phyloP scores from a whole-genome alignment of 768 basidiomycete species.

The Lyophyllum semitale region DNA sequence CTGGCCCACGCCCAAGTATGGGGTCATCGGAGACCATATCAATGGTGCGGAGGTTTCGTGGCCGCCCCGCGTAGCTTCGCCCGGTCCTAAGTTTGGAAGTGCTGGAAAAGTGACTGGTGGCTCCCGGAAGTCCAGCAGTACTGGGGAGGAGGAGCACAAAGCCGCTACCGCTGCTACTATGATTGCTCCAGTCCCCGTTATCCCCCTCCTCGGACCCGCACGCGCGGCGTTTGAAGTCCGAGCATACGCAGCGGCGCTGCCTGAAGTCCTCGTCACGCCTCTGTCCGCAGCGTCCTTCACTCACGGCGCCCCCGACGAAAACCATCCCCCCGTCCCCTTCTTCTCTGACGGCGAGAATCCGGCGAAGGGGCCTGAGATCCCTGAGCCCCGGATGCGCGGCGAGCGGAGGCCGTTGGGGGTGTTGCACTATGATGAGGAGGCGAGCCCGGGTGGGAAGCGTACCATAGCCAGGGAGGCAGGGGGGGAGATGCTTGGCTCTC shows the following conservation, averaged over 20 bases:
- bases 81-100: neutral
- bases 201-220: neutral
- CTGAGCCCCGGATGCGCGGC: neutral
- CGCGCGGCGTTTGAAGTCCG: conserved; percentile 7
- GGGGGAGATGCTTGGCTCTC: no score
- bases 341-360: neutral
- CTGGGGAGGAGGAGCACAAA: neutral
- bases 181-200: neutral
- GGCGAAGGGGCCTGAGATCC: neutral
- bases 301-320: neutral
- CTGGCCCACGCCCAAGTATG: neutral
- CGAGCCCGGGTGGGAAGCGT: neutral
- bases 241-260: neutral
- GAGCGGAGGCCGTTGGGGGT: neutral
- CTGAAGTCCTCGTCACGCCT: neutral
- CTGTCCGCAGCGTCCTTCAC: neutral
- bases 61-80: neutral
- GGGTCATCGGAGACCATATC: neutral
- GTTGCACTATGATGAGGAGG: neutral
- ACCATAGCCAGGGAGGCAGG: no score
- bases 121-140: neutral
- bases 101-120: no score
- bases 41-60: neutral
- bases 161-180: neutral
- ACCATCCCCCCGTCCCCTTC: neutral